Evolutionary conservation across 306 rosid species (phyloP), one percentile per base, ranked within the genome.

Genomic region (Hylodesmum podocarpum): DNA sequence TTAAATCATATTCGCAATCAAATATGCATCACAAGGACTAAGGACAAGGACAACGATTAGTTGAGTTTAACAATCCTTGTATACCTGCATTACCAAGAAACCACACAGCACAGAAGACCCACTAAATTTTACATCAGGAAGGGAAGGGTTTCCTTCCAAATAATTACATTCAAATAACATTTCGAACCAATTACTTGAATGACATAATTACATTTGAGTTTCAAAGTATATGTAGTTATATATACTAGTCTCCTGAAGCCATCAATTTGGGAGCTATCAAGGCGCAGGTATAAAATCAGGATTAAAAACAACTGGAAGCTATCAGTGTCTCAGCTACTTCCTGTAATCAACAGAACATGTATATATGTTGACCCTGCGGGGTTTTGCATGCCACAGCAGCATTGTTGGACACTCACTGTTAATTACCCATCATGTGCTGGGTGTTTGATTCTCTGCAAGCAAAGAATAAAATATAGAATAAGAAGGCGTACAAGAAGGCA

Each of bases 101-200:
- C 81, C 86, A 78, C 84, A 69, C 82, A 66, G 78, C 83, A 70
- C 8, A 37, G 36, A 58, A 73, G 31, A 75, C 44, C 79, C 73
- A 77, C 72, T 75, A 75, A 66, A 72, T 41, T 78, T 62, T 84
- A 86, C 91, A 86, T 34, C 47, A 68, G 68, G 87, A 84, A 85
- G 76, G 65, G 86, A 84, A 85, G 76, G 75, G 12, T 81, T 83
- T 75, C 89, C 91, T 75, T 80, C 88, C 88, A 82, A 88, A 83
- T 49, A 88, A 80, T 78, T 83, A 81, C 66, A 64, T 72, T 24
- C 47, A 62, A 31, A 58, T 15, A 69, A 75, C 69, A 79, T 63
- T 80, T 43, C 71, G 70, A 80, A 80, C 75, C 88, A 87, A 80
- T 85, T 47, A 80, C 65, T 83, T 84, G 73, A 71, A 54, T 36